Evolutionary conservation across 2,329 filamentous ascomycete species (phyloP).

Genomic region (Escovopsis sp.): DNA sequence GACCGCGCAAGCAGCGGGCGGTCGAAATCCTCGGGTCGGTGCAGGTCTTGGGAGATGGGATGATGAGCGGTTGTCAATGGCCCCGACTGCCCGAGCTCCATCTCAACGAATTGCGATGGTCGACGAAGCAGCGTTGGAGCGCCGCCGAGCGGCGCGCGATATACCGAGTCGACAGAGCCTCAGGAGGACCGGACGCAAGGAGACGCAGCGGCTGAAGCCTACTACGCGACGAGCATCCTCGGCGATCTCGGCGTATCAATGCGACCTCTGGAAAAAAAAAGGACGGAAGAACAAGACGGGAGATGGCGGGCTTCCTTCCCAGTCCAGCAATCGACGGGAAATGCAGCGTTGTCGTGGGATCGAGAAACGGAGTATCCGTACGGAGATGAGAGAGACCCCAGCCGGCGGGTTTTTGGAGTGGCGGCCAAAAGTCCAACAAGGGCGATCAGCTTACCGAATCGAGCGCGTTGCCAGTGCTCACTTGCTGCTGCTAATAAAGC

Average conservation of each 20-base stretch:
- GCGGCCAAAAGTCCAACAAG: not conserved
- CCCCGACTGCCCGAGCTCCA: conserved; percentile 6
- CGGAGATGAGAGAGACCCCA: too few relatives aligned
- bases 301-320: too few relatives aligned
- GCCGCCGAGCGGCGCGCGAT: conserved; percentile 6
- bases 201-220: not conserved
- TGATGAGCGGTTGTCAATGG: conserved; percentile 2
- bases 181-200: conserved; percentile 1
- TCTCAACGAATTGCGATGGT: conserved; percentile 5
- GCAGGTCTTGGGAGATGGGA: not conserved
- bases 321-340: conserved; percentile 1
- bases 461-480: conserved; percentile 6
- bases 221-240: conserved; percentile 2
- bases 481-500: too few relatives aligned
- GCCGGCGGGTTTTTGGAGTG: too few relatives aligned
- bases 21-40: not conserved
- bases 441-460: conserved; percentile 5
- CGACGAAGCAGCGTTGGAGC: conserved; percentile 2
- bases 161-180: not conserved
- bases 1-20: not conserved
- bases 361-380: not conserved
- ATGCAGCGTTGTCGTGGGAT: conserved; percentile 3
- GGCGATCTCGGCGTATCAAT: conserved; percentile 1
- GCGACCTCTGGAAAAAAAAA: not conserved
- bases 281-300: too few relatives aligned